These are phyloP conservation scores for Suillus tomentosus DNA, from an alignment of 768 basidiomycete genomes.

Conservation along the genomic window DNA sequence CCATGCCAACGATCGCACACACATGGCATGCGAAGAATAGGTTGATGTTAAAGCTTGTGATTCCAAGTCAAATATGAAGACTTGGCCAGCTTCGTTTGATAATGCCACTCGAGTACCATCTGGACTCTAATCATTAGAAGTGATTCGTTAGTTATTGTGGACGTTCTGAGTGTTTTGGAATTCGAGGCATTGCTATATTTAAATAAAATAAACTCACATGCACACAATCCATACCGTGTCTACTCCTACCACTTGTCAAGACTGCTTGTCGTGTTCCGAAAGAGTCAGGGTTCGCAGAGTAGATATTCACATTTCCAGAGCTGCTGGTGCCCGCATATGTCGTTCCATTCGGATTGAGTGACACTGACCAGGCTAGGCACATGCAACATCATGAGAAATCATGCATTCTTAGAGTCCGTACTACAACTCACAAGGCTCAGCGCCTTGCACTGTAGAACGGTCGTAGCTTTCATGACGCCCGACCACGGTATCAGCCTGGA, in stretches of 20 bases:
- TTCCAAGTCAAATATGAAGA: conserved; percentile 83
- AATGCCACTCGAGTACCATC: conserved; percentile 83
- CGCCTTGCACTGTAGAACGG: conserved; percentile 50
- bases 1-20: conserved; percentile 86
- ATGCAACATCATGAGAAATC: conserved; percentile 11
- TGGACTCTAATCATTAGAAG: conserved; percentile 62
- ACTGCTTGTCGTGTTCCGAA: conserved; percentile 66
- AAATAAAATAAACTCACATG: conserved; percentile 51
- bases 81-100: conserved; percentile 84
- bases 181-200: too few species aligned
- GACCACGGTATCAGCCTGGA: conserved; percentile 58
- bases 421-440: conserved; percentile 65
- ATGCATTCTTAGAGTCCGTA: neutral
- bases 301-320: conserved; percentile 70
- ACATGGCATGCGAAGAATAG: conserved; percentile 88
- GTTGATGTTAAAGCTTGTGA: conserved; percentile 63
- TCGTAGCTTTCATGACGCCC: conserved; percentile 76
- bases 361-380: conserved; percentile 76
- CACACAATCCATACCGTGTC: conserved; percentile 75
- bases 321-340: conserved; percentile 76
- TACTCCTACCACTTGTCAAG: conserved; percentile 67
- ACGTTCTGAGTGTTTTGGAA: neutral
- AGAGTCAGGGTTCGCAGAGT: conserved; percentile 64
- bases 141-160: neutral
- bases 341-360: conserved; percentile 71